Conservation (phyloP, 225 moss, liverwort and hornwort genomes). For the Straminergon stramineum region DNA sequence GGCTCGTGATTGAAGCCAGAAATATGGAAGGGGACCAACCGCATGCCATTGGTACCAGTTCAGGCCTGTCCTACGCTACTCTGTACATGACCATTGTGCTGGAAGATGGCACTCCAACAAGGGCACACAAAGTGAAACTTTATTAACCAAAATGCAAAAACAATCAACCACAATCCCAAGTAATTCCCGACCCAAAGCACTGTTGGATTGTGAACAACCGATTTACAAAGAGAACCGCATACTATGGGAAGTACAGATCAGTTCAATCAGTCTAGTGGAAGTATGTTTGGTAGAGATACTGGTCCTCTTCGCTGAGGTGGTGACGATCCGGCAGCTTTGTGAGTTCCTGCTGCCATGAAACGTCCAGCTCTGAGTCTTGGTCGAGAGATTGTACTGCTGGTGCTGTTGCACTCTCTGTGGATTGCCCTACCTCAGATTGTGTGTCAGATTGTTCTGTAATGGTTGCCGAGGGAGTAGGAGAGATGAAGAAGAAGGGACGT, state of each 20-base stretch:
- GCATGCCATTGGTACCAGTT: background rate
- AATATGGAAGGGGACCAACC: background rate
- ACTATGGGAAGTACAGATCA: background rate
- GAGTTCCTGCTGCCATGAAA: background rate
- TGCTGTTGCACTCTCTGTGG: background rate
- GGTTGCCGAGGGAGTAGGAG: background rate
- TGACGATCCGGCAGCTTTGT: background rate
- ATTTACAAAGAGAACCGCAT: background rate
- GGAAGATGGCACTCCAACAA: background rate
- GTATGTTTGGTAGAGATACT: conserved; percentile 20
- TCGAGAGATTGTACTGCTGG: background rate
- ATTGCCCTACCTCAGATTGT: background rate
- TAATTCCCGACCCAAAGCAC: background rate
- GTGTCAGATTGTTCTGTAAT: background rate
- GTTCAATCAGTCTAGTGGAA: conserved; percentile 13
- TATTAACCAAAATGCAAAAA: background rate
- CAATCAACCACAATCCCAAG: background rate
- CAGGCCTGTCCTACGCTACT: background rate
- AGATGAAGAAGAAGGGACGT: conserved; percentile 3
- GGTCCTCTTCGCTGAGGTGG: conserved; percentile 20
- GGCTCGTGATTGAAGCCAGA: background rate
- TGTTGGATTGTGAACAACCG: background rate
- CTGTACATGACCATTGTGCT: background rate
- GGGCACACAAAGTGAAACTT: background rate
- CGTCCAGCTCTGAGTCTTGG: background rate